Evolutionary conservation across 768 basidiomycete genomes (phyloP), one percentile per base, ranked within the genome.

Genomic region (Xerocomellus amylosporus): DNA sequence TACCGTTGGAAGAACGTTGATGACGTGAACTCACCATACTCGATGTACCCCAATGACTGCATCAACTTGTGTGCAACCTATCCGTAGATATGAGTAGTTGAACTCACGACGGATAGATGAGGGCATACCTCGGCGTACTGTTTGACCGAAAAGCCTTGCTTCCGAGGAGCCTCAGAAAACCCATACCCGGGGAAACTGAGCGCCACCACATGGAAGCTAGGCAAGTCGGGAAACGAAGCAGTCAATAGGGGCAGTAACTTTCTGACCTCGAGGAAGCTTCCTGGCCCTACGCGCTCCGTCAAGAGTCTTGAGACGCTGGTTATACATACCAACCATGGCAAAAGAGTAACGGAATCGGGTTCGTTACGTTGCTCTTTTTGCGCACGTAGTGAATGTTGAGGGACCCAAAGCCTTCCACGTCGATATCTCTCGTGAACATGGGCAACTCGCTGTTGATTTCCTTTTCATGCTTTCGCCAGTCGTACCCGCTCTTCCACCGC

Each of bases 161-260:
- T 79, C 46, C 64, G 79, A 0, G 81, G 77, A 0, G 77, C 81
- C 40, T 82, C 76, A 0, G 85, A 85, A 66, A 85, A 86, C 0
- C 82, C 85, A 64, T 69, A 87, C 0, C 82, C 83, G 9, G 84
- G 86, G 15, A 86, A 59, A 59, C 84, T 80, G 34, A 77, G 57
- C 0, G 79, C 80, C 0, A 87, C 82, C 20, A 87, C 81, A 57
- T 86, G 82, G 64, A 87, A 87, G 47, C 76, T 80, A 2, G 84
- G 84, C 5, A 79, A 73, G 0, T 74, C 67, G 2, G 71, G 51
- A 1, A 75, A 72, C 0, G 69, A 65, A 20, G 73, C 65, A 0
- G 77, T 72, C 55, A 88, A 67, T 5, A 84, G 62, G 3, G 83
- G 80, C 1, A 87, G 66, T 5, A 87, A 70, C 70, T 85, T 86